phyloP scores from a whole-genome alignment of 164 flowering plant genomes.

The Annona squamosa region DNA sequence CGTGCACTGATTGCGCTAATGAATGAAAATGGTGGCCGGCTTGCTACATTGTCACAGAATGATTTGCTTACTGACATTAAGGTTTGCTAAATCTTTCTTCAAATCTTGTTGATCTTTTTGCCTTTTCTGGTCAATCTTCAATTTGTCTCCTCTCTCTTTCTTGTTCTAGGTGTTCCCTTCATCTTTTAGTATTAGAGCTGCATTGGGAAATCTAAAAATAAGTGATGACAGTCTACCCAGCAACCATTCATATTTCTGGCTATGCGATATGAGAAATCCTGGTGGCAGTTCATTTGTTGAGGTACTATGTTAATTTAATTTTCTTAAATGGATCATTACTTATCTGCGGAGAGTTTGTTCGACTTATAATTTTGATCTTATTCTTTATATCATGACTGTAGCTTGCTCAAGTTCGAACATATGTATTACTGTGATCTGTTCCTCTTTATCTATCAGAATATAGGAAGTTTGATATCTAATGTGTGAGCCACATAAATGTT shows the following conservation, averaged over 20 bases:
- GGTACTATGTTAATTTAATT: constrained; percentile 34
- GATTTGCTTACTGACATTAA: constrained; percentile 76
- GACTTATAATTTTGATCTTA: neutral
- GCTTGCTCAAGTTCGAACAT: neutral
- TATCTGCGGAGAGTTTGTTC: neutral
- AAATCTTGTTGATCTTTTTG: neutral
- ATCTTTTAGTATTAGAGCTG: constrained; percentile 82
- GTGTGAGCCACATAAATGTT: neutral
- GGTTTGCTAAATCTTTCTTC: constrained; percentile 32
- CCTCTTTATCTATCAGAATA: neutral
- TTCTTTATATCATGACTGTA: neutral
- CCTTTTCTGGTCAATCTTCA: neutral
- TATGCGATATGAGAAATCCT: constrained; percentile 97
- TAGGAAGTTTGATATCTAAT: neutral
- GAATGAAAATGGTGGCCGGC: constrained; percentile 75
- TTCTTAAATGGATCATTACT: neutral
- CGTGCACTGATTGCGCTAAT: constrained; percentile 75
- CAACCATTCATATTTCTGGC: constrained; percentile 76
- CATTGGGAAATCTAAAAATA: constrained; percentile 81
- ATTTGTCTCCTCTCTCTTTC: constrained; percentile 4
- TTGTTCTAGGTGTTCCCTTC: constrained; percentile 74
- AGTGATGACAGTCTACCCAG: constrained; percentile 80
- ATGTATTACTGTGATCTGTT: neutral
- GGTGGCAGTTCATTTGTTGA: constrained; percentile 96
- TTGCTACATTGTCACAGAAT: constrained; percentile 86